Base-by-base conservation (phyloP, 345 rosid genomes). In the Hirschfeldia incana region DNA sequence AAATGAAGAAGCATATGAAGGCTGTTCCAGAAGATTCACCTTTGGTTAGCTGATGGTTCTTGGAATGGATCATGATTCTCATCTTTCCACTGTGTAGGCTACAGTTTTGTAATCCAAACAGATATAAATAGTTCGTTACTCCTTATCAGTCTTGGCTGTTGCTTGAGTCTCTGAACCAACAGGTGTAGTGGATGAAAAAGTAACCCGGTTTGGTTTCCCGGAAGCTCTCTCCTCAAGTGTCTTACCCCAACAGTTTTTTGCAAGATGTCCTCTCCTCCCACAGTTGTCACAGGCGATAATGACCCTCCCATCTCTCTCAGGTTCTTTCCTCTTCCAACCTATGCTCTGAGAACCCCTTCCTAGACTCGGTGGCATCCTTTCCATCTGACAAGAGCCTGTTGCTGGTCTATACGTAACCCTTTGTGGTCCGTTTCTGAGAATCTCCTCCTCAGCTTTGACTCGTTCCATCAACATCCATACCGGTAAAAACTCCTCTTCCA, bases 211-310 rank as follows among this genome's bases (percentile, higher is more conserved):
- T 30, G 63, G 81, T 69, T 66, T 85, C 74, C 69, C 64, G 6
- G 53, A 67, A 27, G 44, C 82, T 59, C 77, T 84, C 79, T 75
- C 69, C 26, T 74, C 89, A 7, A 57, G 2, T 65, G 79, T 88
- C 77, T 70, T 88, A 66, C 64, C 78, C 53, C 73, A 78, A 76
- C 97, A 94, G 39, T 82, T 28, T 71, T 74, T 83, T 13, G 90
- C 42, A n/a, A 82, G 3, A 83, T 92, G 98, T 32, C 97, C 98
- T 42, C 63, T 87, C 87, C 78, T 91, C 53, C 90, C 89, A 67
- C 97, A 91, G 44, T 67, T 83, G 70, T 77, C 75, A 74, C 97
- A 88, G 69, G 75, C 33, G 0, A 71, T 29, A 16, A 34, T 37
- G 72, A 73, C 84, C 76, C 83, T 76, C 63, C 79, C 78, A 1